These are phyloP conservation scores for Stagonosporopsis cucurbitacearum DNA, from an alignment of 2,329 filamentous ascomycete genomes.

Conservation along the genomic window DNA sequence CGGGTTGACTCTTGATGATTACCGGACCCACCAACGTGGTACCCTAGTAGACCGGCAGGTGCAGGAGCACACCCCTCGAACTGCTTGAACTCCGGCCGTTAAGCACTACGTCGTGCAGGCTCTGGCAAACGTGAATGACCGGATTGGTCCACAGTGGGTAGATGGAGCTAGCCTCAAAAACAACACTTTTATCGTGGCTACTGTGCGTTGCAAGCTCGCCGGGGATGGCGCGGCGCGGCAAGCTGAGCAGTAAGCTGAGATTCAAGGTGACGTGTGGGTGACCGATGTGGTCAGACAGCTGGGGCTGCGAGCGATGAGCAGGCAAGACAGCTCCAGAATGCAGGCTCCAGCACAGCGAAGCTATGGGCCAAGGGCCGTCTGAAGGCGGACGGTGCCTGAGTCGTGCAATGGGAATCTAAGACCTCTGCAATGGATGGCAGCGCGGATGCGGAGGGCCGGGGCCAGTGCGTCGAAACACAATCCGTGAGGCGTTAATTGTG, in stretches of 20 bases:
- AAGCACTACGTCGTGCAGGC: conserved; percentile 44
- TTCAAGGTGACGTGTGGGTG: conserved; percentile 33
- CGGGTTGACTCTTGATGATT: conserved; percentile 43
- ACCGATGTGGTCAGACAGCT: conserved; percentile 21
- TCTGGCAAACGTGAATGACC: conserved; percentile 34
- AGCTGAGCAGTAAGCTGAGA: conserved; percentile 42
- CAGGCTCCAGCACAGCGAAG: conserved; percentile 28
- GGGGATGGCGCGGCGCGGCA: conserved; percentile 39
- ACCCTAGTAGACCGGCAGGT: conserved; percentile 39
- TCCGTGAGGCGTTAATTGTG: conserved; percentile 35
- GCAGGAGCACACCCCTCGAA: conserved; percentile 38
- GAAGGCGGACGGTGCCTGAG: conserved; percentile 33
- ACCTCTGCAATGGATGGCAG: conserved; percentile 39
- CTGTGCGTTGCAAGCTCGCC: neutral
- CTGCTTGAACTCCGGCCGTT: conserved; percentile 40
- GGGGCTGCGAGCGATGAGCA: conserved; percentile 28
- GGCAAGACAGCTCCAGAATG: conserved; percentile 34
- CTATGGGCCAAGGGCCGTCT: conserved; percentile 28
- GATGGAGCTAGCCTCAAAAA: conserved; percentile 13
- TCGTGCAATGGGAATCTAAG: conserved; percentile 35
- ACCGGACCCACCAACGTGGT: conserved; percentile 44
- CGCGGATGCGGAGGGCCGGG: conserved; percentile 41
- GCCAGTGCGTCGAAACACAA: conserved; percentile 48
- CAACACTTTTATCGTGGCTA: neutral
- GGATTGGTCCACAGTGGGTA: conserved; percentile 29